Conservation (phyloP, 192 early-diverging fungal species). For the Backusella mclennaniae region DNA sequence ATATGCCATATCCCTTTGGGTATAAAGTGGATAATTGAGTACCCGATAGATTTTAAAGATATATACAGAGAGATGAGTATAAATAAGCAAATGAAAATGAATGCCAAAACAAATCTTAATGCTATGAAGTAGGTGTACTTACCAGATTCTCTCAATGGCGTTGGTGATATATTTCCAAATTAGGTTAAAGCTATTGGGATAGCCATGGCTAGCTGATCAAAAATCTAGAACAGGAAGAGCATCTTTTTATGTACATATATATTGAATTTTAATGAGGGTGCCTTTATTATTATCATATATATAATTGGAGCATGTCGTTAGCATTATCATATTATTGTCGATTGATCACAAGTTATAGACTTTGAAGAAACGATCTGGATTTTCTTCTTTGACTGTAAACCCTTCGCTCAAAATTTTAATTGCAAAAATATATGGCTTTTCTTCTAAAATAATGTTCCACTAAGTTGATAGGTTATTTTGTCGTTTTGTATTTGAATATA, state of each 20-base stretch:
- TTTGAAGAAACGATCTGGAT: neutral
- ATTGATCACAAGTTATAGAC: neutral
- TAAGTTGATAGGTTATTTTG: no score
- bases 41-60: neutral
- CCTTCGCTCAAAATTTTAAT: neutral
- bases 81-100: neutral
- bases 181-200: neutral
- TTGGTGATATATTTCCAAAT: conserved; percentile 1
- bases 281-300: neutral
- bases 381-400: neutral
- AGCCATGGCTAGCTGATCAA: neutral
- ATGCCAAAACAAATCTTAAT: neutral
- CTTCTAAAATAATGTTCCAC: no score
- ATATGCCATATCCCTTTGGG: neutral
- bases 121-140: neutral
- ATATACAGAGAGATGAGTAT: neutral
- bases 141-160: neutral
- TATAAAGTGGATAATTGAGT: neutral
- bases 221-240: neutral
- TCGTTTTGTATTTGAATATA: no score
- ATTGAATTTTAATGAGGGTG: neutral
- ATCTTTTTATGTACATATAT: neutral
- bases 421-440: neutral
- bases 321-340: neutral
- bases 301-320: neutral